A percentile compares a stretch with the other conserved stretches of the same genome.
phyloP scores from a whole-genome alignment of 1,284 basidiomycete genomes.

The Pisolithus thermaeus region DNA sequence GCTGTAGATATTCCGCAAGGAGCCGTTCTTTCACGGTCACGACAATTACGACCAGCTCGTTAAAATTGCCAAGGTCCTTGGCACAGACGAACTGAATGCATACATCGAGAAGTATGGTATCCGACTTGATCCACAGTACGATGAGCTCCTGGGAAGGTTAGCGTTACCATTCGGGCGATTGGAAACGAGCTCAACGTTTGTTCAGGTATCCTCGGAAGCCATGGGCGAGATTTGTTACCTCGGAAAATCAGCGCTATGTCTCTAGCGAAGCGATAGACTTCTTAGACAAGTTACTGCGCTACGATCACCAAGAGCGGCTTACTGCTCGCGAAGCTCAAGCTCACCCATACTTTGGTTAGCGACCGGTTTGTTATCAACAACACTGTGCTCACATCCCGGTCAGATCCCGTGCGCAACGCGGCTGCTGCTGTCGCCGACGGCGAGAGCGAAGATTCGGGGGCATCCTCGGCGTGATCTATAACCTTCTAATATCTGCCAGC shows the following conservation, averaged over 20 bases:
- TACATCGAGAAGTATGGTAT: slow-evolving; percentile 95
- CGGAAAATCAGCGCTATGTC: slow-evolving; percentile 95
- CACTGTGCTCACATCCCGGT: slow-evolving; percentile 14
- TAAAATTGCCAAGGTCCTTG: slow-evolving; percentile 96
- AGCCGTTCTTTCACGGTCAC: slow-evolving; percentile 99
- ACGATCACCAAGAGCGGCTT: slow-evolving; percentile 95
- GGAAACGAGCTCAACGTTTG: not conserved
- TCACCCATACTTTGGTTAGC: slow-evolving; percentile 83
- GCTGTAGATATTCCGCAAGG: slow-evolving; percentile 92
- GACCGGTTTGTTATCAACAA: slow-evolving; percentile 7
- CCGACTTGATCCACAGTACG: slow-evolving; percentile 85
- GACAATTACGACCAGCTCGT: slow-evolving; percentile 99
- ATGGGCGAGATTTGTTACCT: slow-evolving; percentile 91
- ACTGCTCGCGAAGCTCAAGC: slow-evolving; percentile 89
- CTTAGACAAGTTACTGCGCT: slow-evolving; percentile 91
- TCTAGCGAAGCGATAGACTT: slow-evolving; percentile 99
- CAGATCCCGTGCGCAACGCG: slow-evolving; percentile 54
- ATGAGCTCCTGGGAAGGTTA: slow-evolving; percentile 81
- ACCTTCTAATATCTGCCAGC: slow-evolving; percentile 20
- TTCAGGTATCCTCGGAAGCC: slow-evolving; percentile 85
- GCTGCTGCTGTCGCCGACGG: slow-evolving; percentile 42
- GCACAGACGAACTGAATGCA: slow-evolving; percentile 90
- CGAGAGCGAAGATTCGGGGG: slow-evolving; percentile 74
- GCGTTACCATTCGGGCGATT: slow-evolving; percentile 1
- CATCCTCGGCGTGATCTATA: slow-evolving; percentile 39